phyloP scores from a whole-genome alignment of 148 eudicot genomes.

The Cornus florida region DNA sequence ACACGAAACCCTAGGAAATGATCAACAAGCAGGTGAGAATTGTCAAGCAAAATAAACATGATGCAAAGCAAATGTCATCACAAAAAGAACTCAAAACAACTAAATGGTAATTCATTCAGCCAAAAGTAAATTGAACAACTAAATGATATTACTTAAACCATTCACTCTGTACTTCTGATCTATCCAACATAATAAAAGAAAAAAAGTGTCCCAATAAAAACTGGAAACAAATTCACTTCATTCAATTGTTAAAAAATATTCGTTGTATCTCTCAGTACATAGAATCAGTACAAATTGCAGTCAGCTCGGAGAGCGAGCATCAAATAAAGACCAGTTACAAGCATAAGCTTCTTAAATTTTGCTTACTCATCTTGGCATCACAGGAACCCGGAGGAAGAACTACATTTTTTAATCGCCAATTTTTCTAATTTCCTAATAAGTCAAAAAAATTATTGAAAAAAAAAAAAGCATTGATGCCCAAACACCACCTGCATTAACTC shows the following conservation, averaged over 20 bases:
- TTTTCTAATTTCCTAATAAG: neutral
- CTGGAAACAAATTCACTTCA: neutral
- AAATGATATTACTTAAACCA: too few species aligned
- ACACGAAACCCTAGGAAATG: too few species aligned
- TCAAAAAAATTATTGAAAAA: neutral
- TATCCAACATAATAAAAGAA: too few species aligned
- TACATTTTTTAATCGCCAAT: constrained; percentile 14
- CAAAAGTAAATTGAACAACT: too few species aligned
- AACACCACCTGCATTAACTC: constrained; percentile 8
- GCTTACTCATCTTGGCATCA: neutral
- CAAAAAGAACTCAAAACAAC: too few species aligned
- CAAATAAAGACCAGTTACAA: constrained; percentile 7
- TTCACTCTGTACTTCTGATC: too few species aligned
- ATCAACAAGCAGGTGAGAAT: neutral
- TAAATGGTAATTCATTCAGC: too few species aligned
- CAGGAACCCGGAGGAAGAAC: constrained; percentile 2
- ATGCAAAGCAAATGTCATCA: too few species aligned
- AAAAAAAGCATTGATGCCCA: constrained; percentile 2
- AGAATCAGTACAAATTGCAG: constrained; percentile 17
- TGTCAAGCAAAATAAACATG: too few species aligned
- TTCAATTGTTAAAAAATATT: constrained; percentile 14
- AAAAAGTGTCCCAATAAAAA: neutral
- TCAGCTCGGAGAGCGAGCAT: constrained; percentile 21
- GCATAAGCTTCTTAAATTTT: constrained; percentile 5
- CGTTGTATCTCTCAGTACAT: constrained; percentile 11